These are phyloP conservation scores for Colletotrichum karsti DNA, from an alignment of 2,329 filamentous ascomycete species.

Conservation along the genomic window DNA sequence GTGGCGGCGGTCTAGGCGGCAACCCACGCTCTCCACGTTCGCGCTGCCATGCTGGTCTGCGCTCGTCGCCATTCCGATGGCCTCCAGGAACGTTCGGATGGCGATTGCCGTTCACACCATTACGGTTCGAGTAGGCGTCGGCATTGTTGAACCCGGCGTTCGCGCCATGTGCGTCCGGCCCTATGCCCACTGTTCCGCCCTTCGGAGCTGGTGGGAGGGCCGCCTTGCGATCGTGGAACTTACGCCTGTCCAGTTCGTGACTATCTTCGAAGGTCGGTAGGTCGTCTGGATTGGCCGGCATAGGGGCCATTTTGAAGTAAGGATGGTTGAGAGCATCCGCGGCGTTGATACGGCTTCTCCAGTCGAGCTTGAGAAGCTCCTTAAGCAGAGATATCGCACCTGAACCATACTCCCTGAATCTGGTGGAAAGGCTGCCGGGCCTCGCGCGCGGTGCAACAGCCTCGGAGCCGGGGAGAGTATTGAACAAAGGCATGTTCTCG, in stretches of 20 bases:
- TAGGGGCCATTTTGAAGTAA: conserved; percentile 84
- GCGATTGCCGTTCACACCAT: conserved; percentile 56
- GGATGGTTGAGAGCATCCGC: conserved; percentile 92
- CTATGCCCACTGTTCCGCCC: conserved; percentile 86
- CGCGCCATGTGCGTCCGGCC: conserved; percentile 57
- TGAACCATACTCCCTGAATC: conserved; percentile 80
- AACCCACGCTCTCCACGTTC: conserved; percentile 61
- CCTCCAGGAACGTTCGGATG: conserved; percentile 46
- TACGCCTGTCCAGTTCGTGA: conserved; percentile 93
- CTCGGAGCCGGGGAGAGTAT: conserved; percentile 81
- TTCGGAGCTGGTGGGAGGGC: conserved; percentile 90
- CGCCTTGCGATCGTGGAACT: conserved; percentile 86
- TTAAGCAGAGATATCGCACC: conserved; percentile 81
- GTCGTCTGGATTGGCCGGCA: conserved; percentile 83
- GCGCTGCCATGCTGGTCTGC: conserved; percentile 63
- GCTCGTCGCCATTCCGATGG: conserved; percentile 46
- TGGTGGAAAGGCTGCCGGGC: conserved; percentile 72
- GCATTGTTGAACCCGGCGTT: conserved; percentile 60
- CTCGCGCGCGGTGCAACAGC: conserved; percentile 70
- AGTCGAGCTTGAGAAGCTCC: conserved; percentile 88
- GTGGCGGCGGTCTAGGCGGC: conserved; percentile 60
- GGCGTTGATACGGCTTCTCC: conserved; percentile 88
- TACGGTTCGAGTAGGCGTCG: conserved; percentile 58
- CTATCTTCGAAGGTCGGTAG: conserved; percentile 94
- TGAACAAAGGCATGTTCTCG: conserved; percentile 93